Base-by-base conservation (phyloP, 768 basidiomycete species). In the Tylopilus plumbeoviolaceoides region DNA sequence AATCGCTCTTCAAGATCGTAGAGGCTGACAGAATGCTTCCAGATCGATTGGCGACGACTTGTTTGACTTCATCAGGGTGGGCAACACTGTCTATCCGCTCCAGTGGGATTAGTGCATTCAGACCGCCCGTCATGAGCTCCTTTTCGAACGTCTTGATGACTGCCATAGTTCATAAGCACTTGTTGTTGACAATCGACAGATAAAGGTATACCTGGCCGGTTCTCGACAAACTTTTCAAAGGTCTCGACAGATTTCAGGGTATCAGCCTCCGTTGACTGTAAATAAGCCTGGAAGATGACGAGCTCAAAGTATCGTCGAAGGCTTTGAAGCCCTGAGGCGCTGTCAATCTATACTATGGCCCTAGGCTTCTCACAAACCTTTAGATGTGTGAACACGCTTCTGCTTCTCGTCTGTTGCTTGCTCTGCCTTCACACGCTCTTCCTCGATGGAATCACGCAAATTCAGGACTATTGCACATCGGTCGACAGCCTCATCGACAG, bases 131-230 rank as follows among this genome's bases (percentile, higher is more conserved):
- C 40, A 84, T 70, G 42, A 99, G 78, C 56, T 98, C 97, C 54
- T 90, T 92, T 72, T 94, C 85, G 54, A 98, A 95, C 0, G 97
- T 99, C 67, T 87, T 88, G 72, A 98, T 93, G 14, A 98, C 95
- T 89, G 53, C 41, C 23, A 28, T 4, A n/a, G 17, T 23, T 47
- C 28, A 51, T 52, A 31, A 50, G 35, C 18, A 21, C 15, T 31
- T 23, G n/a, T n/a, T 30, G 11, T 23, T 30, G 21, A 33, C 27
- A 28, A 28, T 40, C 7, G 14, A 7, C n/a, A 33, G 5, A 11
- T 5, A 21, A 31, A 12, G 14, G 53, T 71, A 43, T 66, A 91
- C 92, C 93, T 58, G 95, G 97, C 41, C 90, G 77, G 57, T 82
- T 81, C 64, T 86, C 82, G 28, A 98, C 86, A 59, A 87, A 98